Evolutionary conservation across 768 basidiomycete genomes (phyloP), one percentile per base, ranked within the genome.

Genomic region (Antrodiella citrinella): DNA sequence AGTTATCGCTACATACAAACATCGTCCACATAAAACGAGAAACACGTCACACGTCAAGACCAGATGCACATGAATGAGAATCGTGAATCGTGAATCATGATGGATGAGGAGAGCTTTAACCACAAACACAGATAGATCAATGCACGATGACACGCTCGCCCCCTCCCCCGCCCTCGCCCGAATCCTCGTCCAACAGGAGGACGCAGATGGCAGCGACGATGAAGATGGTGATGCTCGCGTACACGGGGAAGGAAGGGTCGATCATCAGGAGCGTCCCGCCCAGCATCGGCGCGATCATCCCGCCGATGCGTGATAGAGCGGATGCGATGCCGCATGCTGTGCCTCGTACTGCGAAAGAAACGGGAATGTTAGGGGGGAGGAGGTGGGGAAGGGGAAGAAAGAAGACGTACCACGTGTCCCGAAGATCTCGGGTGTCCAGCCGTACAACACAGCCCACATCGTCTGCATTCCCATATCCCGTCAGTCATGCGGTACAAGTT

Each of bases 401-500:
- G 13, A 40, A n/a, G 44, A 55, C 66, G 35, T 57, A 83, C 83
- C 77, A 70, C 81, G 81, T 0, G 89, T 90, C 0, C 77, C 81
- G 59, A 94, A 93, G 12, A 91, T 84, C 65, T 90, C 87, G 2
- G 91, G 91, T 0, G 91, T 91, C 84, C 88, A 89, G 3, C 88
- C 87, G 57, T 91, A 91, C 47, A 91, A 58, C n/a, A 91, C 83
- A 10, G 89, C 86, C 77, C 85, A 91, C 89, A 90, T 89, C 2
- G 84, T 74, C 83, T 86, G 55, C 35, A 25, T 1, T 49, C 48
- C 39, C 12, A 19, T 15, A 25, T 41, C 22, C 50, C 44, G 21
- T 15, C 48, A 52, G 39, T 26, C 22, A 20, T 30, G 19, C 3
- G 7, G 4, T 4, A 20, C 19, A 21, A 30, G 10, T 11, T 13